A percentile compares a stretch with the other conserved stretches of the same genome.
Conservation (phyloP, 257 asterid genomes). For the Ilex asprella region DNA sequence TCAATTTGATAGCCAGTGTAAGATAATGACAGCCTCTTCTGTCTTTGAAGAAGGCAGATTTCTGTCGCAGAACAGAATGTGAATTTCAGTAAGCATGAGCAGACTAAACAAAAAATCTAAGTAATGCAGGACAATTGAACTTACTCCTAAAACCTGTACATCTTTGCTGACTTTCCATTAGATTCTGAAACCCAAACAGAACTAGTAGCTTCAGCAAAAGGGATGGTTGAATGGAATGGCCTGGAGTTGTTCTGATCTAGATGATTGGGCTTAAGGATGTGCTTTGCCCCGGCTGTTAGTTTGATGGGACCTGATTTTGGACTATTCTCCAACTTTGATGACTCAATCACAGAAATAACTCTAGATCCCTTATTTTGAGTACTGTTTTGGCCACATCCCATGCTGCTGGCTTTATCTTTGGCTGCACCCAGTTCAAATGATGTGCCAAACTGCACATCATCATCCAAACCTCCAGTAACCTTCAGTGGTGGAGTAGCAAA, state of each 20-base stretch:
- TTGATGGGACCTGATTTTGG: constrained; percentile 32
- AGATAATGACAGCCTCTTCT: no score
- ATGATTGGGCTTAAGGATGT: constrained; percentile 32
- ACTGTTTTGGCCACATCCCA: constrained; percentile 18
- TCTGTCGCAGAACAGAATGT: no score
- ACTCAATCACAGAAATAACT: constrained; percentile 12
- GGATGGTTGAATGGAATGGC: constrained; percentile 23
- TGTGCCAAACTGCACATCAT: constrained; percentile 11
- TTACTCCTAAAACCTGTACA: constrained; percentile 27
- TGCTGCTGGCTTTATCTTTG: constrained; percentile 10
- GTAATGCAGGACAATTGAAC: not conserved
- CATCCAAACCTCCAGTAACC: constrained; percentile 12
- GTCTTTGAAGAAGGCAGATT: no score
- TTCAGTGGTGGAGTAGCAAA: constrained; percentile 13
- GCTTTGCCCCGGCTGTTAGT: constrained; percentile 38
- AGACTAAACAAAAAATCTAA: no score
- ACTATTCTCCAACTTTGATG: constrained; percentile 13
- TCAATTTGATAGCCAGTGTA: no score
- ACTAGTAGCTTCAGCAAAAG: constrained; percentile 14
- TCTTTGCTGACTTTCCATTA: constrained; percentile 23
- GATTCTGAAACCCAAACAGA: constrained; percentile 22
- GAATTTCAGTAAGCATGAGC: no score
- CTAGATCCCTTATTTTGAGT: constrained; percentile 10
- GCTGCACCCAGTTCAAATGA: constrained; percentile 20
- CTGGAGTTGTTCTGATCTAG: constrained; percentile 24